Percentiles rank a stretch among this genome's conserved stretches.
phyloP scores from a whole-genome alignment of 441 rosid species.

The Populus tomentosa region DNA sequence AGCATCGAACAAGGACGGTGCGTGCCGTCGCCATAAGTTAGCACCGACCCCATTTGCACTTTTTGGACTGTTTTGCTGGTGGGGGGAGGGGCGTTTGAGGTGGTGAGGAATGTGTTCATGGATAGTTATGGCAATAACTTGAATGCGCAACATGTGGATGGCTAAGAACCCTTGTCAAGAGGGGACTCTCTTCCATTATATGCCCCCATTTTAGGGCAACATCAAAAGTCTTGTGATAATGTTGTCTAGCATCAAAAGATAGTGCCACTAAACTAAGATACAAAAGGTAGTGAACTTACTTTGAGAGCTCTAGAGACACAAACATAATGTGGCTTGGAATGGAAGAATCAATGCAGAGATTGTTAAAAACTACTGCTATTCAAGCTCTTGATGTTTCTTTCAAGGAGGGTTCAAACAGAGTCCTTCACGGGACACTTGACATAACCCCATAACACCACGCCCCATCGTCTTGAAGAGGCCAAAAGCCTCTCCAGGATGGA shows the following conservation, averaged over 20 bases:
- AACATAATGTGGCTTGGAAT: too few relatives aligned
- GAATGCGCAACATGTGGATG: conserved; percentile 27
- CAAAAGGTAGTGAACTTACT: not conserved
- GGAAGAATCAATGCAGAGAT: too few relatives aligned
- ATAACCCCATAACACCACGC: not conserved
- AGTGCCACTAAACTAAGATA: not conserved
- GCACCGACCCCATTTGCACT: conserved; percentile 11
- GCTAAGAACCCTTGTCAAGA: not conserved
- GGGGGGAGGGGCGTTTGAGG: not conserved
- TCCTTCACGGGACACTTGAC: not conserved
- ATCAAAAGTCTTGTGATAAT: not conserved
- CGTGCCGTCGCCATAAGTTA: not conserved
- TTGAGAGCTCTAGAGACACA: not conserved
- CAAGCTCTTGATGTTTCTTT: too few relatives aligned
- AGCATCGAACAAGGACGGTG: not conserved
- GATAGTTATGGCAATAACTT: conserved; percentile 4
- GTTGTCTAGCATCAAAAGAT: not conserved
- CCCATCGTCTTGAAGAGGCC: not conserved
- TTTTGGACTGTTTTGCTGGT: not conserved
- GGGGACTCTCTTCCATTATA: not conserved
- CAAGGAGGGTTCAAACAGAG: not conserved
- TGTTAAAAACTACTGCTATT: too few relatives aligned
- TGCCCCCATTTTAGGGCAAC: conserved; percentile 14
- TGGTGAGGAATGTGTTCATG: not conserved
- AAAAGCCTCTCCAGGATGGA: not conserved